Percentiles rank a stretch among this genome's conserved stretches.
Evolutionary conservation across 2,329 filamentous ascomycete species (phyloP).

Genomic region (Teratosphaeria destructans): DNA sequence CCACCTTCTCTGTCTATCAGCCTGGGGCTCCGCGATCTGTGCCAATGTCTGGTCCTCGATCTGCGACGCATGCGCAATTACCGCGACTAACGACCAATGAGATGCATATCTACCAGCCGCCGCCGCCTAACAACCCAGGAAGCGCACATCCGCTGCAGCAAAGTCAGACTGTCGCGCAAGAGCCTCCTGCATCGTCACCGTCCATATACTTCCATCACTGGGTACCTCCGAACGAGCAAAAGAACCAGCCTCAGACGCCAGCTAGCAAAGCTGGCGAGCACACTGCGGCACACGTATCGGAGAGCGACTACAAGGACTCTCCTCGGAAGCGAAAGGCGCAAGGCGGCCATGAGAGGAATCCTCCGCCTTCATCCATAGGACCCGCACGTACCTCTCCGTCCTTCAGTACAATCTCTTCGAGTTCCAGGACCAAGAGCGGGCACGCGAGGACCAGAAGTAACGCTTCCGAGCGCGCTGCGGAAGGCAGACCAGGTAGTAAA

Average conservation of each 20-base stretch:
- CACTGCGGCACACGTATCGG: conserved; percentile 41
- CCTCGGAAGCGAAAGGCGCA: conserved; percentile 76
- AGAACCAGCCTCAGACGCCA: conserved; percentile 60
- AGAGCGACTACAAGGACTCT: conserved; percentile 58
- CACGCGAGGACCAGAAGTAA: conserved; percentile 59
- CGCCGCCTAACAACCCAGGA: conserved; percentile 30
- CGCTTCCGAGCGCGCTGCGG: conserved; percentile 33
- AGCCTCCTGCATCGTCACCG: conserved; percentile 56
- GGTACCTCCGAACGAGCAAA: conserved; percentile 60
- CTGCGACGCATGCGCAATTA: conserved; percentile 37
- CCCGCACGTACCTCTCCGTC: conserved; percentile 39
- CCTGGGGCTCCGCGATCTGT: conserved; percentile 20
- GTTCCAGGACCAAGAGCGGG: conserved; percentile 42
- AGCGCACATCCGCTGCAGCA: conserved; percentile 33
- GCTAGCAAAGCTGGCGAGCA: conserved; percentile 47
- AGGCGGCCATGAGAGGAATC: conserved; percentile 41
- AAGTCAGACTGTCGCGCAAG: conserved; percentile 45
- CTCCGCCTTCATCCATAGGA: conserved; percentile 39
- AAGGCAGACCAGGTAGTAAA: conserved; percentile 13
- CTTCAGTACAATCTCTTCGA: conserved; percentile 46
- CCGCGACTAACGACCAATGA: conserved; percentile 44
- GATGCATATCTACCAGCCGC: conserved; percentile 39
- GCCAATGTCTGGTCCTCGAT: conserved; percentile 33
- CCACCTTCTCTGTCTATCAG: conserved; percentile 31
- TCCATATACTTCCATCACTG: conserved; percentile 88